Evolutionary conservation across 2,329 filamentous ascomycete species (phyloP), one percentile per base, ranked within the genome.

Genomic region (Paradendryphiella salina): DNA sequence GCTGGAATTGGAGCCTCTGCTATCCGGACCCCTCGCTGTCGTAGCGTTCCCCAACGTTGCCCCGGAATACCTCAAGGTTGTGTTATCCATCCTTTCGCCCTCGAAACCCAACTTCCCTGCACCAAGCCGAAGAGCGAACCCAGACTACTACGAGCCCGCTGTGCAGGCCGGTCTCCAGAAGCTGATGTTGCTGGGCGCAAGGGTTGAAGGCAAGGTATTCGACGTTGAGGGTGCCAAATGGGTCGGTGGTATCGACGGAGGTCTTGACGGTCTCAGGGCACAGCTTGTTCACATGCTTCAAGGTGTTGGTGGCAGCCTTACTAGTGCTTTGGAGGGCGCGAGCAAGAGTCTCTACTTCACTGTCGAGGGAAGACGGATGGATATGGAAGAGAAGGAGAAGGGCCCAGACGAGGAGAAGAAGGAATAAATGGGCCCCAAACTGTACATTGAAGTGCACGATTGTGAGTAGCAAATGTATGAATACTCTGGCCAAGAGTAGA

Each of bases 121-220:
- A 3, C 93, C 93, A 1, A 84, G 83, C 43, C 82, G 90, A 54
- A 87, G 82, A 72, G 86, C 84, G 63, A 90, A 82, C 65, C 91
- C 93, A 0, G 85, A 86, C 10, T 96, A 91, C 75, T 82, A 96
- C 72, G 93, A 96, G 48, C 80, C 84, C 0, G 73, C 80, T 1
- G 89, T 93, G 46, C 92, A 96, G 74, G 83, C 78, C 58, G 94
- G 89, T 6, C 72, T 99, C 61, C 85, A 90, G 66, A 99, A 99
- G 77, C 76, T 99, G 57, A 80, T 96, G 72, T 76, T 99, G 28
- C 77, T 99, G 11, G 94, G 91, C 45, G 92, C 92, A 11, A 82
- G 94, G 43, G 83, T 96, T 23, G 94, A 99, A 69, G 89, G 89
- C 56, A 87, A 85, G 72, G 84, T 90, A 26, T 92, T 96, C 65